These are phyloP conservation scores for Mycena chlorophos DNA, from an alignment of 768 basidiomycete genomes.

Conservation along the genomic window DNA sequence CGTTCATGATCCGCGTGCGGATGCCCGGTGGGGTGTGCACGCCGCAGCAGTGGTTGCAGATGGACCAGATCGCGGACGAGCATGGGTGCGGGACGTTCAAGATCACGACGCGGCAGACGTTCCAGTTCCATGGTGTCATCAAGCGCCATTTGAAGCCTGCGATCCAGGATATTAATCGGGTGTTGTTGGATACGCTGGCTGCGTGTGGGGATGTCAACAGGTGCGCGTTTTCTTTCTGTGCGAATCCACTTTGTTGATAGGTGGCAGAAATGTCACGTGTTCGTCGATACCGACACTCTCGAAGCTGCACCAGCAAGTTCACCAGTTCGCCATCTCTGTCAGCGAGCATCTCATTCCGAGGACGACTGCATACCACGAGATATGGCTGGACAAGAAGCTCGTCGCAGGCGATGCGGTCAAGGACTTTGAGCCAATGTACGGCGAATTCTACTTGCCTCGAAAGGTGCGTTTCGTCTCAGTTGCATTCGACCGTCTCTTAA, in stretches of 20 bases:
- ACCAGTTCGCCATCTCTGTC: constrained; percentile 78
- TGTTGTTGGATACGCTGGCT: constrained; percentile 90
- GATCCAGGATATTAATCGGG: constrained; percentile 93
- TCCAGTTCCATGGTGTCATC: constrained; percentile 99
- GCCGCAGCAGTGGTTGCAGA: constrained; percentile 89
- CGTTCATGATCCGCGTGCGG: constrained; percentile 98
- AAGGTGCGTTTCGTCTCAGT: constrained; percentile 52
- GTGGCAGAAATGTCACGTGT: constrained; percentile 79
- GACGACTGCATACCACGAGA: constrained; percentile 96
- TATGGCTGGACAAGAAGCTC: constrained; percentile 97
- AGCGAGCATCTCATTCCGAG: constrained; percentile 86
- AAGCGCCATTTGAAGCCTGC: constrained; percentile 95
- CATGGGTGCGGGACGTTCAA: constrained; percentile 94
- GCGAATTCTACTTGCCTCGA: constrained; percentile 93
- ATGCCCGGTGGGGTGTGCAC: constrained; percentile 95
- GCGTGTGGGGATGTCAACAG: constrained; percentile 98
- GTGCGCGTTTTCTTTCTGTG: constrained; percentile 37
- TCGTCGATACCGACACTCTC: constrained; percentile 90
- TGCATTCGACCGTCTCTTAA: constrained; percentile 10
- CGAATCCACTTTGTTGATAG: neutral
- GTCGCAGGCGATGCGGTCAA: constrained; percentile 92
- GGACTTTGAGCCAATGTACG: constrained; percentile 96
- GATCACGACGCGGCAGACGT: constrained; percentile 95
- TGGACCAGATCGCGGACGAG: constrained; percentile 96
- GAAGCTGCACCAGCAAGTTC: constrained; percentile 81